phyloP scores from a whole-genome alignment of 768 basidiomycete genomes.

The Kockovaella imperatae region DNA sequence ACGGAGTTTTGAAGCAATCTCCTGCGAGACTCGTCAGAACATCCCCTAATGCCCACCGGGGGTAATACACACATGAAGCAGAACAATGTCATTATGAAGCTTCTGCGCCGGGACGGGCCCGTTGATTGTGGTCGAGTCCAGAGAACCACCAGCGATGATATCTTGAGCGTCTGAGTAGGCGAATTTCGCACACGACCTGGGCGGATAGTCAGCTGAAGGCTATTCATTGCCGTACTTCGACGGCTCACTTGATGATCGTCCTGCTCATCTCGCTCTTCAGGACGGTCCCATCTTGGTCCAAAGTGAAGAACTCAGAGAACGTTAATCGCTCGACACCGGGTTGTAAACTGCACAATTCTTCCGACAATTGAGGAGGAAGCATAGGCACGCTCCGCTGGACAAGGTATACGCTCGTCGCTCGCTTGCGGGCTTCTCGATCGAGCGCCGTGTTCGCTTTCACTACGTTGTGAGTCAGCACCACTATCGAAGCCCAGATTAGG shows the following conservation, averaged over 20 bases:
- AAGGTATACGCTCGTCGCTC: conserved; percentile 94
- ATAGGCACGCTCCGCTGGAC: conserved; percentile 94
- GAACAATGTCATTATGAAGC: conserved; percentile 70
- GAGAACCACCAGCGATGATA: conserved; percentile 64
- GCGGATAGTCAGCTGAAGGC: not conserved
- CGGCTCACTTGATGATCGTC: conserved; percentile 72
- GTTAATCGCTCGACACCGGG: conserved; percentile 83
- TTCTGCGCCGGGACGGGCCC: conserved; percentile 63
- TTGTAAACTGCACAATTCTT: conserved; percentile 83
- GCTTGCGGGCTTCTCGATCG: conserved; percentile 94
- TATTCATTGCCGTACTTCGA: not conserved
- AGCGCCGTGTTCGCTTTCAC: conserved; percentile 62
- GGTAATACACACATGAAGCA: conserved; percentile 49
- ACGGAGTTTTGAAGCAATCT: conserved; percentile 65
- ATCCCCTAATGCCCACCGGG: not conserved
- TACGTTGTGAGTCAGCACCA: not conserved
- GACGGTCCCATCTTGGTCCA: conserved; percentile 72
- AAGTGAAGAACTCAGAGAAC: conserved; percentile 80
- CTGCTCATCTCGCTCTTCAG: conserved; percentile 87
- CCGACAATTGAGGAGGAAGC: conserved; percentile 87
- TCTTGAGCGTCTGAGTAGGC: conserved; percentile 74
- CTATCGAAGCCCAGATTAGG: conserved; percentile 49
- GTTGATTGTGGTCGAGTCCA: conserved; percentile 51
- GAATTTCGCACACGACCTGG: conserved; percentile 76
- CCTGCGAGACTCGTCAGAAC: conserved; percentile 22